Percentiles rank a stretch among this genome's conserved stretches.
These are phyloP conservation scores for Cronartium quercuum DNA, from an alignment of 1,284 basidiomycete species.

Conservation along the genomic window DNA sequence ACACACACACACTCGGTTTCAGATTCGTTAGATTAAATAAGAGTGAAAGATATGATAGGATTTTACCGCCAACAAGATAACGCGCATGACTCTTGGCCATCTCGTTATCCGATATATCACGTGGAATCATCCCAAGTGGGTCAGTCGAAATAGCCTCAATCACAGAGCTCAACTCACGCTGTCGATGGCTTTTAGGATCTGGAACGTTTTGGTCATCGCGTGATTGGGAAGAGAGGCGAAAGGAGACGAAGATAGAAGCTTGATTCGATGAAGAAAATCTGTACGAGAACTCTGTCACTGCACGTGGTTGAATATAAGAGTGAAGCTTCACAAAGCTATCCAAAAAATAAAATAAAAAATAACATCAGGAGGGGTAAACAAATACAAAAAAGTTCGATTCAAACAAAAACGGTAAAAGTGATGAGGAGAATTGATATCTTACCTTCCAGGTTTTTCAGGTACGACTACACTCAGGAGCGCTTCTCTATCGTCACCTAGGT, in stretches of 20 bases:
- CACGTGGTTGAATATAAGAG: conserved; percentile 76
- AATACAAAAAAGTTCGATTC: too few relatives aligned
- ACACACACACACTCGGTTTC: neutral
- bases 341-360: too few relatives aligned
- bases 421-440: too few relatives aligned
- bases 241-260: conserved; percentile 85
- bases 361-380: neutral
- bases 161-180: neutral
- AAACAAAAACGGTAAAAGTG: too few relatives aligned
- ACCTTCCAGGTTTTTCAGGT: conserved; percentile 85
- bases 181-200: conserved; percentile 46
- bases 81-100: conserved; percentile 89
- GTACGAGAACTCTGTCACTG: conserved; percentile 96
- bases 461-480: conserved; percentile 87
- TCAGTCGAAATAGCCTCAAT: conserved; percentile 59
- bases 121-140: conserved; percentile 62
- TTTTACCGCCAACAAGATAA: conserved; percentile 72
- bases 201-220: conserved; percentile 63
- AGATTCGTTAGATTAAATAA: neutral
- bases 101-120: conserved; percentile 90
- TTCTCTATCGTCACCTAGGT: conserved; percentile 90
- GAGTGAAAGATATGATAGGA: conserved; percentile 2
- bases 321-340: conserved; percentile 82
- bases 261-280: conserved; percentile 65
- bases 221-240: conserved; percentile 65